These are phyloP conservation scores for Schoenoplectus triqueter DNA, from an alignment of 202 grass and related monocot species.

Conservation along the genomic window DNA sequence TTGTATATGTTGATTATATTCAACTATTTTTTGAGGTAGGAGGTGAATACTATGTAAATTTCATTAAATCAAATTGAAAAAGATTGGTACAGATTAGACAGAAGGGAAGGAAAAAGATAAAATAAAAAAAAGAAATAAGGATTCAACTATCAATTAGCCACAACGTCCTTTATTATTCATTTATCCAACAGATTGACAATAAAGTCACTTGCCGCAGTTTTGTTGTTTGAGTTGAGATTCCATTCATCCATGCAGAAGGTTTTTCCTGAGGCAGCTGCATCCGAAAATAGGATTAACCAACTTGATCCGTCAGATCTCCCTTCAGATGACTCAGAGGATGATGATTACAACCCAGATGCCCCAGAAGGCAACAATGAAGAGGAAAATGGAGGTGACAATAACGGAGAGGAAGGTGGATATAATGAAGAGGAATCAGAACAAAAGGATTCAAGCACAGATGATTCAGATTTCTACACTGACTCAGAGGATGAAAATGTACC, in stretches of 20 bases:
- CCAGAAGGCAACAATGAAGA: constrained; percentile 52
- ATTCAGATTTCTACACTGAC: constrained; percentile 54
- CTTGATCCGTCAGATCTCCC: constrained; percentile 55
- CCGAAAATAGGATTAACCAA: constrained; percentile 57
- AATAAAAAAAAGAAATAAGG: too few relatives aligned
- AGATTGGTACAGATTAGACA: too few relatives aligned
- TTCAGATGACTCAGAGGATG: constrained; percentile 62
- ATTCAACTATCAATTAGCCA: neutral
- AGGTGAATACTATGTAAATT: too few relatives aligned
- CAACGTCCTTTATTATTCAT: constrained; percentile 13
- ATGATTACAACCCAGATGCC: constrained; percentile 57
- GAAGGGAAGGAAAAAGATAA: too few relatives aligned
- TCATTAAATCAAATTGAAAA: too few relatives aligned
- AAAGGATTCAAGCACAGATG: constrained; percentile 45
- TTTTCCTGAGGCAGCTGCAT: constrained; percentile 79
- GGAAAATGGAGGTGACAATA: constrained; percentile 37
- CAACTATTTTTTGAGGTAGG: neutral
- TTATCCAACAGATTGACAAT: constrained; percentile 16
- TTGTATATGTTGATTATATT: constrained; percentile 21
- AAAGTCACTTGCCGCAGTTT: constrained; percentile 35
- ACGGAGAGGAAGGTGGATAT: constrained; percentile 20
- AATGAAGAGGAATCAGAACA: constrained; percentile 22
- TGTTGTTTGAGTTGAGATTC: neutral
- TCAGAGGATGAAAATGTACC: constrained; percentile 54
- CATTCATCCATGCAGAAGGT: constrained; percentile 67